A percentile compares a stretch with the other conserved stretches of the same genome.
These are phyloP conservation scores for Phytophthora chlamydospora DNA, from an alignment of 352 stramenopile species.

Conservation along the genomic window DNA sequence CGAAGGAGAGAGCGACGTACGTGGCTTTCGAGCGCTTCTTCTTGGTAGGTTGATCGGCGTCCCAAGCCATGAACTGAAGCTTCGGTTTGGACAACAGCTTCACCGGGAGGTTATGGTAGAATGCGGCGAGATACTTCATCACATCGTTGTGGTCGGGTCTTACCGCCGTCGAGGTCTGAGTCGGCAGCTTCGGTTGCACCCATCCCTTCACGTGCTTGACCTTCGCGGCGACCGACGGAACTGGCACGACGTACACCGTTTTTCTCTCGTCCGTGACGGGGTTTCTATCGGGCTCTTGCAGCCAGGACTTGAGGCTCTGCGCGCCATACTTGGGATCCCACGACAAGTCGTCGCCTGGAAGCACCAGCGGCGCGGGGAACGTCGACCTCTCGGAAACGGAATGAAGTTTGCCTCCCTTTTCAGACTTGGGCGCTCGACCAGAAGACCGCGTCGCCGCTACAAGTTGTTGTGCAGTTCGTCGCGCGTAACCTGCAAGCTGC, in stretches of 20 bases:
- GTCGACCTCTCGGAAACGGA: constrained; percentile 2
- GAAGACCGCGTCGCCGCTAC: constrained; percentile 13
- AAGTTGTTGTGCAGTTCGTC: constrained; percentile 12
- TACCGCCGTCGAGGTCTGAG: background rate
- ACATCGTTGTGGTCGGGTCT: constrained; percentile 14
- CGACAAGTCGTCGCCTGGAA: constrained; percentile 25
- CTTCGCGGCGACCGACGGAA: constrained; percentile 18
- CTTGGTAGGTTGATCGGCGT: constrained; percentile 11
- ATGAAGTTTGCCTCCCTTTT: background rate
- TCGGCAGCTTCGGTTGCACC: constrained; percentile 17
- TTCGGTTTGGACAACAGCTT: constrained; percentile 22
- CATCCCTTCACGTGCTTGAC: constrained; percentile 23
- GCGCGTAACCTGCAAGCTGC: constrained; percentile 14
- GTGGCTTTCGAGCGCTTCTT: constrained; percentile 23
- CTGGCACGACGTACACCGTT: constrained; percentile 27
- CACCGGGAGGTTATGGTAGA: constrained; percentile 25
- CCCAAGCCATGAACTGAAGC: constrained; percentile 28
- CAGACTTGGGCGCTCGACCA: constrained; percentile 14
- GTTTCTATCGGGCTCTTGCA: constrained; percentile 24
- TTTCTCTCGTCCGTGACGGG: constrained; percentile 22
- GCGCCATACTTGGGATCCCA: constrained; percentile 25
- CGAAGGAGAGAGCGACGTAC: constrained; percentile 24
- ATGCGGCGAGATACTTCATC: constrained; percentile 22
- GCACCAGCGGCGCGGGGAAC: constrained; percentile 21
- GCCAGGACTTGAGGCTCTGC: constrained; percentile 30